Percentiles rank a stretch among this genome's conserved stretches.
These are phyloP conservation scores for Penicillium manginii DNA, from an alignment of 495 filamentous ascomycete genomes.

Conservation along the genomic window DNA sequence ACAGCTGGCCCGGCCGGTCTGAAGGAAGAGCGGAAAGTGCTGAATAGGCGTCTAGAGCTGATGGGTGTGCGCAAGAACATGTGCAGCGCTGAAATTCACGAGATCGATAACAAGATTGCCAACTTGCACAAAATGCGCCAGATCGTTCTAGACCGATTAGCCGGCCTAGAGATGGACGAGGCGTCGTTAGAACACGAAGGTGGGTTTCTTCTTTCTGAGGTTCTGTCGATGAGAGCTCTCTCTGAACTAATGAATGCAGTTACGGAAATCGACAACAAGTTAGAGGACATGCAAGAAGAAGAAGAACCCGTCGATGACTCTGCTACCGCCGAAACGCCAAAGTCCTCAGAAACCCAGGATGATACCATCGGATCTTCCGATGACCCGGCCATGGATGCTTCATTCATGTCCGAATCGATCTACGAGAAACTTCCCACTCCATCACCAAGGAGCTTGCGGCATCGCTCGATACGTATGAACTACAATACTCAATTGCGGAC, in stretches of 20 bases:
- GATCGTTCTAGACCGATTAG: constrained; percentile 88
- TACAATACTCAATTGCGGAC: not conserved
- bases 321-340: constrained; percentile 58
- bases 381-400: constrained; percentile 59
- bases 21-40: constrained; percentile 72
- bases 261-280: constrained; percentile 77
- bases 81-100: constrained; percentile 92
- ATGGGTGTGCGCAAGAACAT: constrained; percentile 94
- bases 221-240: constrained; percentile 8
- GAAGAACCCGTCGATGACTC: constrained; percentile 58
- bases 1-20: constrained; percentile 69
- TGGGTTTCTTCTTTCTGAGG: constrained; percentile 42
- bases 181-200: constrained; percentile 85
- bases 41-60: constrained; percentile 87
- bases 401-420: constrained; percentile 97
- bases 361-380: constrained; percentile 53
- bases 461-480: constrained; percentile 58
- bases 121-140: constrained; percentile 93
- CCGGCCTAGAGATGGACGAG: constrained; percentile 90
- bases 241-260: constrained; percentile 53
- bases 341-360: constrained; percentile 59
- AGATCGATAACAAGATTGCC: constrained; percentile 95
- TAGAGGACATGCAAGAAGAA: constrained; percentile 73
- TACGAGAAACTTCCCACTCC: constrained; percentile 86
- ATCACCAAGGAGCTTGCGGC: constrained; percentile 63